These are phyloP conservation scores for Strigomonas culicis DNA, from an alignment of 208 protist species.

Conservation along the genomic window DNA sequence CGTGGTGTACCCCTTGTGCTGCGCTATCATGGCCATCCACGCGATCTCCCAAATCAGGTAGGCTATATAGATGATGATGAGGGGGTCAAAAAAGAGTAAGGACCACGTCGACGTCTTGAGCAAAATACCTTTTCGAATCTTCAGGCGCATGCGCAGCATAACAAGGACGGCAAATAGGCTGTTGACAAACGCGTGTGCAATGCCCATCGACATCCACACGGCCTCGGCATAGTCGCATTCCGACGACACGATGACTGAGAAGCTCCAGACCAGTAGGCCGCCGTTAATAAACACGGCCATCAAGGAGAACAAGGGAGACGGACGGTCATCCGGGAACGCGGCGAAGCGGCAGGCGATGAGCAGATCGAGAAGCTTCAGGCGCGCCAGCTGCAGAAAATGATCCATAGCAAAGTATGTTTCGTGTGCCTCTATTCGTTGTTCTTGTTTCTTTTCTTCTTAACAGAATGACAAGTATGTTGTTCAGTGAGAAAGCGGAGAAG, in stretches of 20 bases:
- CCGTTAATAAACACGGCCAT: constrained; percentile 45
- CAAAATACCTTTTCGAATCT: constrained; percentile 51
- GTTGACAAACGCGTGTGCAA: constrained; percentile 52
- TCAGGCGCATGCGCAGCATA: constrained; percentile 36
- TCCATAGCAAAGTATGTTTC: too few species aligned
- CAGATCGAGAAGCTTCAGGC: constrained; percentile 22
- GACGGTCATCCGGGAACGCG: constrained; percentile 58
- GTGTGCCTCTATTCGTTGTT: not conserved
- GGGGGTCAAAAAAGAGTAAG: constrained; percentile 36
- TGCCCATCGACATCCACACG: constrained; percentile 37
- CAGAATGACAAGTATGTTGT: too few species aligned
- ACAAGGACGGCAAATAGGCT: constrained; percentile 53
- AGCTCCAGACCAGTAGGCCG: constrained; percentile 44
- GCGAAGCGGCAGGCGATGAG: constrained; percentile 15
- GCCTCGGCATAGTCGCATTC: constrained; percentile 18
- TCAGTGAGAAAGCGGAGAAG: not conserved
- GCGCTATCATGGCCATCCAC: constrained; percentile 42
- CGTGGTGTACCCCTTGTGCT: constrained; percentile 4
- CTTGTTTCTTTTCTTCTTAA: constrained; percentile 1
- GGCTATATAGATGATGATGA: constrained; percentile 32
- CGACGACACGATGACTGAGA: constrained; percentile 25
- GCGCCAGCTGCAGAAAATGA: constrained; percentile 17
- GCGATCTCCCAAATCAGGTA: constrained; percentile 60
- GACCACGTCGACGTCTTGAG: constrained; percentile 18
- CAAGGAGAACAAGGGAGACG: constrained; percentile 57